Evolutionary conservation across 257 asterid species (phyloP).

Genomic region (Plantago major): DNA sequence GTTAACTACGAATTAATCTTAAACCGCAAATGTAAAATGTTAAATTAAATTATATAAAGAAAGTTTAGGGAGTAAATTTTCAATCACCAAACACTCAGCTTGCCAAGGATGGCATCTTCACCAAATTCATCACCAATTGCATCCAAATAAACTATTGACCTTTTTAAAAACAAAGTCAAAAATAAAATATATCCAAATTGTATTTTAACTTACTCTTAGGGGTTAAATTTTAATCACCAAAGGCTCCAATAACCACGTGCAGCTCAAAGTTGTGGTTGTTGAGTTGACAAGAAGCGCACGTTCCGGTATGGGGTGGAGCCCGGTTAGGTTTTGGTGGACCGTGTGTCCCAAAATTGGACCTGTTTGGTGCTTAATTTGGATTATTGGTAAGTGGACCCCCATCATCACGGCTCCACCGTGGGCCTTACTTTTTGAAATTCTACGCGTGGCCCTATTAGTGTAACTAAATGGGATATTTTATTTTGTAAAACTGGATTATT

Average conservation of each 20-base stretch:
- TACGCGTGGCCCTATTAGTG: too few relatives aligned
- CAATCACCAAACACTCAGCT: slow-evolving; percentile 91
- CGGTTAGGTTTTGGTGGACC: slow-evolving; percentile 17
- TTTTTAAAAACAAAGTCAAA: too few relatives aligned
- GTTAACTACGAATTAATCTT: too few relatives aligned
- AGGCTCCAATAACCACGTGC: slow-evolving; percentile 6
- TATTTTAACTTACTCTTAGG: background rate
- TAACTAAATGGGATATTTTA: too few relatives aligned
- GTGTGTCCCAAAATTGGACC: slow-evolving; percentile 15
- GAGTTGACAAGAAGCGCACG: slow-evolving; percentile 19
- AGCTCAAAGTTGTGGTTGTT: background rate
- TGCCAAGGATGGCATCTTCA: slow-evolving; percentile 82
- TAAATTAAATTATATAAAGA: too few relatives aligned
- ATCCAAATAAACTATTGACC: too few relatives aligned
- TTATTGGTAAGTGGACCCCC: background rate
- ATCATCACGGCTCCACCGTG: too few relatives aligned
- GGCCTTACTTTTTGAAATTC: too few relatives aligned
- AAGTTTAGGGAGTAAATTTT: too few relatives aligned
- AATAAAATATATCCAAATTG: too few relatives aligned
- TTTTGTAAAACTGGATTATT: too few relatives aligned
- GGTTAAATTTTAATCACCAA: background rate
- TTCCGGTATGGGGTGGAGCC: slow-evolving; percentile 20
- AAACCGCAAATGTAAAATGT: too few relatives aligned
- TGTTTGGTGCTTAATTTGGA: slow-evolving; percentile 7
- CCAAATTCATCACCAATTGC: slow-evolving; percentile 71